Conservation (phyloP, 805 yeast genomes). For the Lachancea thermotolerans region DNA sequence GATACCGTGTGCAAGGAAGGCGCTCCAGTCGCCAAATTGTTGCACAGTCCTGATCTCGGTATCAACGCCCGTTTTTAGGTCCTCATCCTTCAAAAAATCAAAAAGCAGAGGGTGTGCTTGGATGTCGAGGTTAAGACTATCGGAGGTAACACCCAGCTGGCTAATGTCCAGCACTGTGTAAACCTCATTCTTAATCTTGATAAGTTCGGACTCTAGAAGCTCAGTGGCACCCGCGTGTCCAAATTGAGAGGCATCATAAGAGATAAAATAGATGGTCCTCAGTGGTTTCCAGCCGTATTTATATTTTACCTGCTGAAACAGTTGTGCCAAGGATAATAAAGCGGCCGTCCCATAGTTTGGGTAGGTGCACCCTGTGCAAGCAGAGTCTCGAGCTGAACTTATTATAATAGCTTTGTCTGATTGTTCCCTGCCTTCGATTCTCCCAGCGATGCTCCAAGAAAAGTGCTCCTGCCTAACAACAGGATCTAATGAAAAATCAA, state of each 20-base stretch:
- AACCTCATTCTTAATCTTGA: constrained; percentile 51
- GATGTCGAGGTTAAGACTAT: constrained; percentile 46
- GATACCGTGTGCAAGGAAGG: constrained; percentile 60
- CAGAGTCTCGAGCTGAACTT: constrained; percentile 78
- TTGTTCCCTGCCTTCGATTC: constrained; percentile 76
- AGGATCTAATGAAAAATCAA: constrained; percentile 35
- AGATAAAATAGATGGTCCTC: constrained; percentile 72
- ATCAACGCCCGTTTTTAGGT: constrained; percentile 21
- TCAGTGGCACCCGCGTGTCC: constrained; percentile 83
- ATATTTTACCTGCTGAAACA: constrained; percentile 57
- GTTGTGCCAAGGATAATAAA: constrained; percentile 61
- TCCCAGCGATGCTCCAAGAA: constrained; percentile 73
- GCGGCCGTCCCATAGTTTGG: constrained; percentile 72
- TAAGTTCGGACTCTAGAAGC: constrained; percentile 54
- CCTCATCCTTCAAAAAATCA: constrained; percentile 36
- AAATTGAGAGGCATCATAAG: constrained; percentile 77
- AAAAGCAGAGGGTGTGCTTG: constrained; percentile 62
- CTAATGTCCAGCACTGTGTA: constrained; percentile 69
- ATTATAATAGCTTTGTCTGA: constrained; percentile 62
- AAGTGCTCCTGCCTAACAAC: constrained; percentile 50
- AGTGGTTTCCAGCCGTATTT: constrained; percentile 75
- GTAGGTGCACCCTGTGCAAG: constrained; percentile 65
- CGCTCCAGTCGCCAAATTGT: constrained; percentile 56
- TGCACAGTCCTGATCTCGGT: constrained; percentile 25
- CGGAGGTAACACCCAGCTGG: constrained; percentile 40